Evolutionary conservation across 129 eudicot species (phyloP), one percentile per base, ranked within the genome.

Genomic region (Dittrichia graveolens): DNA sequence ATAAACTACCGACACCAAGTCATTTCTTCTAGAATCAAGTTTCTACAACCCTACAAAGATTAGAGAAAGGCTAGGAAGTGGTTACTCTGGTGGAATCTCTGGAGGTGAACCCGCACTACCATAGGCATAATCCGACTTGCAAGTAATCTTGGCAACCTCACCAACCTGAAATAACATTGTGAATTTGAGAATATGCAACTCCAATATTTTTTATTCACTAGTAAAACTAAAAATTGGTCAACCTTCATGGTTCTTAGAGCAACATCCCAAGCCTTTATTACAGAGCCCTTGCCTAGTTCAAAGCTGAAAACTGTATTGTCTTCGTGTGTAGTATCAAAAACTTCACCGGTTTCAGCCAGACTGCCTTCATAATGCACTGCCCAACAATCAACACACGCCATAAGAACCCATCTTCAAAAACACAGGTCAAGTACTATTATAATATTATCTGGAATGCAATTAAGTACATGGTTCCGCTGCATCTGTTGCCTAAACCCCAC

Each of bases 221-320:
- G 55, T 34, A 8, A 69, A 11, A 40, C 9, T 61, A 67, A 7
- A 7, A 39, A 75, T 41, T 24, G 8, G 75, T 61, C 61, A 41
- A 90, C 97, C 97, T 91, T 95, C 99, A 95, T 95, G 53, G 97
- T 91, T 86, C 64, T 95, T 10, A 95, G 55, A 57, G 97, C 99
- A 86, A 95, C 78, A 74, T 95, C 99, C 99, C 99, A 95, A 50
- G 97, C 97, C 84, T 83, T 95, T 65, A 95, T 95, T 39, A 95
- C 97, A 65, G 84, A 73, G 58, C 97, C 97, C 35, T 75, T 82
- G 52, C 99, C 97, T 42, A 95, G 14, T 72, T 95, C 99, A 68
- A 95, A 95, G 67, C 80, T 71, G 82, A 95, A 95, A 10, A 95
- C 68, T 41, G 96, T 86, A 55, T 95, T 91, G 81, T 95, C 99